phyloP scores from a whole-genome alignment of 2,329 filamentous ascomycete genomes.

The Cadophora sp. region DNA sequence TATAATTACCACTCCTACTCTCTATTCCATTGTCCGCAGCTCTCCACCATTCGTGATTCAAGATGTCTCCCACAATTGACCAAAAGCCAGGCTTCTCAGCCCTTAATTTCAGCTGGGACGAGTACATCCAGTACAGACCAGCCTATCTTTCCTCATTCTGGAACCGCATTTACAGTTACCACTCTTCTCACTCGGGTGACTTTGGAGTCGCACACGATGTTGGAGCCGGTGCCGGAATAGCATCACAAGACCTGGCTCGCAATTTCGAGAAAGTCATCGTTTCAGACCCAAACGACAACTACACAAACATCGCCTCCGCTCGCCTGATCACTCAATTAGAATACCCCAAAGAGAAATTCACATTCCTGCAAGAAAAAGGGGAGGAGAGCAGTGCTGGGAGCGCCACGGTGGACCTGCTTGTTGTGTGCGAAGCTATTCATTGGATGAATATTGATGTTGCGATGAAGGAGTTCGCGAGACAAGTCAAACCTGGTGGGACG shows the following conservation, averaged over 20 bases:
- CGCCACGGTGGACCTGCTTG: slow-evolving; percentile 36
- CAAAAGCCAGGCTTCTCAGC: slow-evolving; percentile 16
- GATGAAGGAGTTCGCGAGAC: slow-evolving; percentile 37
- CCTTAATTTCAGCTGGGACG: slow-evolving; percentile 18
- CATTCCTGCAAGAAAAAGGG: slow-evolving; percentile 40
- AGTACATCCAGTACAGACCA: slow-evolving; percentile 26
- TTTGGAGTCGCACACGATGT: slow-evolving; percentile 24
- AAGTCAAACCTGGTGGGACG: slow-evolving; percentile 38
- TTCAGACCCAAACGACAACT: slow-evolving; percentile 43
- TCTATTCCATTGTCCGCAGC: background rate
- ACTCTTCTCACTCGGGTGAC: slow-evolving; percentile 9
- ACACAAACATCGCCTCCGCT: slow-evolving; percentile 33
- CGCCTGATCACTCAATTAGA: slow-evolving; percentile 32
- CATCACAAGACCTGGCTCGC: slow-evolving; percentile 22
- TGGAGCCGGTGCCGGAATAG: slow-evolving; percentile 26
- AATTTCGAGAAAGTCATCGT: slow-evolving; percentile 36
- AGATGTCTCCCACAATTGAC: background rate
- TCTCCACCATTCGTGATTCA: background rate
- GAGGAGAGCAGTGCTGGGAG: slow-evolving; percentile 38
- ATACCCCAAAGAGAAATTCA: slow-evolving; percentile 35
- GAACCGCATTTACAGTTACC: slow-evolving; percentile 23
- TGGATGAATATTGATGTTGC: slow-evolving; percentile 35
- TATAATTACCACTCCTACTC: background rate
- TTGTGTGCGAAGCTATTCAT: slow-evolving; percentile 41
- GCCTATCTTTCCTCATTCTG: slow-evolving; percentile 17